Conservation (phyloP, 1,284 basidiomycete species). For the Sporisorium graminicola region DNA sequence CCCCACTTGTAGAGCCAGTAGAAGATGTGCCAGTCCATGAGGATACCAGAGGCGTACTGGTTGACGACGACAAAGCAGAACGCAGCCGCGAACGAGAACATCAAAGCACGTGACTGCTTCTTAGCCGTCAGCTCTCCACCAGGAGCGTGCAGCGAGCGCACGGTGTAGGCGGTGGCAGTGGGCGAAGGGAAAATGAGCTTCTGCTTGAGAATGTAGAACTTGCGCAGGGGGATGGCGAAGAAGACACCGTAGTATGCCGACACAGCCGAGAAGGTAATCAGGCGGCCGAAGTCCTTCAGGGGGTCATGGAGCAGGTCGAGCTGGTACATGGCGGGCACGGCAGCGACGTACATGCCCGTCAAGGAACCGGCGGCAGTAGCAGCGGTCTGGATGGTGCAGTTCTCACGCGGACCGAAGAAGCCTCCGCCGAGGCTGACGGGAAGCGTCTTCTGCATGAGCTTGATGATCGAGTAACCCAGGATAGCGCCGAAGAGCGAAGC, state of each 20-base stretch:
- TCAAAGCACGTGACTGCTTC: slow-evolving; percentile 75
- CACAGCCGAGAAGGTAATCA: slow-evolving; percentile 75
- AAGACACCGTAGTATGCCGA: slow-evolving; percentile 78
- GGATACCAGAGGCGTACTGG: slow-evolving; percentile 75
- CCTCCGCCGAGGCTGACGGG: slow-evolving; percentile 75
- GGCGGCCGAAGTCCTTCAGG: slow-evolving; percentile 55
- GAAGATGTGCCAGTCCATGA: slow-evolving; percentile 78
- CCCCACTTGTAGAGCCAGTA: slow-evolving; percentile 76
- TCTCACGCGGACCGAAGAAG: slow-evolving; percentile 79
- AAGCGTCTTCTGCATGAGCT: slow-evolving; percentile 74
- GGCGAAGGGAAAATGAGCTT: slow-evolving; percentile 79
- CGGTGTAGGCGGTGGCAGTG: slow-evolving; percentile 79
- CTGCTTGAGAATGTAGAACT: slow-evolving; percentile 78
- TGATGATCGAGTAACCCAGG: slow-evolving; percentile 78
- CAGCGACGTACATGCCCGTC: slow-evolving; percentile 77
- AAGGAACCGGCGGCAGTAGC: slow-evolving; percentile 59
- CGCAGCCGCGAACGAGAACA: slow-evolving; percentile 73
- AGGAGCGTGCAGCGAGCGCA: slow-evolving; percentile 75
- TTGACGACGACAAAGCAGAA: slow-evolving; percentile 76
- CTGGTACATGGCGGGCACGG: slow-evolving; percentile 79
- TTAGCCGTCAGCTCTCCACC: slow-evolving; percentile 71
- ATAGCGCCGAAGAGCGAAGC: slow-evolving; percentile 77
- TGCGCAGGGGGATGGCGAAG: slow-evolving; percentile 77
- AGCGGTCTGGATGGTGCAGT: slow-evolving; percentile 71
- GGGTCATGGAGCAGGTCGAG: slow-evolving; percentile 61